phyloP scores from a whole-genome alignment of 257 asterid genomes.

The Nicotiana otophora region DNA sequence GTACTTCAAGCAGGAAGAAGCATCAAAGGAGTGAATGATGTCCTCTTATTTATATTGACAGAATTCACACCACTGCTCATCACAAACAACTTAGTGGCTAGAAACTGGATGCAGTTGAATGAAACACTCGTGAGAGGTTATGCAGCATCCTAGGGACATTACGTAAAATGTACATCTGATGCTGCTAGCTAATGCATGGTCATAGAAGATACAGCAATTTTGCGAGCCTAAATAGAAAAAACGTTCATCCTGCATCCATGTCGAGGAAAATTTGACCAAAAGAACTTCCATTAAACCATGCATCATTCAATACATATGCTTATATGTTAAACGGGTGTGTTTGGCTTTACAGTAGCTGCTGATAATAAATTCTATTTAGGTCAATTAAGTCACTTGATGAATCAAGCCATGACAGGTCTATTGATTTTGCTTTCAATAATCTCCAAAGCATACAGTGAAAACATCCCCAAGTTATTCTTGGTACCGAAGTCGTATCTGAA shows the following conservation, averaged over 20 bases:
- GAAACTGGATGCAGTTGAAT: neutral
- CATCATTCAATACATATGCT: neutral
- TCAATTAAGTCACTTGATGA: neutral
- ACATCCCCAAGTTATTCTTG: neutral
- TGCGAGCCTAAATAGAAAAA: neutral
- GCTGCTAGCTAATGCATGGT: neutral
- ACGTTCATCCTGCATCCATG: neutral
- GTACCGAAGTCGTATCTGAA: neutral
- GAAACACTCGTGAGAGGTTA: neutral
- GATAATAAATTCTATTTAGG: neutral
- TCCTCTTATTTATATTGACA: neutral
- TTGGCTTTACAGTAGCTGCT: neutral
- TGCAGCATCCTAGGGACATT: neutral
- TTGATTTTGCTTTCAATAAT: neutral
- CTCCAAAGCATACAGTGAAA: neutral
- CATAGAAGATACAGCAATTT: slow-evolving; percentile 2
- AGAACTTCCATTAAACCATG: neutral
- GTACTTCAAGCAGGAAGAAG: neutral
- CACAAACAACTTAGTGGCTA: slow-evolving; percentile 8
- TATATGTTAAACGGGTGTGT: neutral
- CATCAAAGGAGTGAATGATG: neutral
- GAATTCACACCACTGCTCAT: neutral
- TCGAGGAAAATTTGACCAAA: neutral
- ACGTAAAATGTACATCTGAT: neutral
- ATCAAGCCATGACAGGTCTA: neutral